These are phyloP conservation scores for Trichoderma aggressivum DNA, from an alignment of 2,329 filamentous ascomycete genomes.

Conservation along the genomic window DNA sequence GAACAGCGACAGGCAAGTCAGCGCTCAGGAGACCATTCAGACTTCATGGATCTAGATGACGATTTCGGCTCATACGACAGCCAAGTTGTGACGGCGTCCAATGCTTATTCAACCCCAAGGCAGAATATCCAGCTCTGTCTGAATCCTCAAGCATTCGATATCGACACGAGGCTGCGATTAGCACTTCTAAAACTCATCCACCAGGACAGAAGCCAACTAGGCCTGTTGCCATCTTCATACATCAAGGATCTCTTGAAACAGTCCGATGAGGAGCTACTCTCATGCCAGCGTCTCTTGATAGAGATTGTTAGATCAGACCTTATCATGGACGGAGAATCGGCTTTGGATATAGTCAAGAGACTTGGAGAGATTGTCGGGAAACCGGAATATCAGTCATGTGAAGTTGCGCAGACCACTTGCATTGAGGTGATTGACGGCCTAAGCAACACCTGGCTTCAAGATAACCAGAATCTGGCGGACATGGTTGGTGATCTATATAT, in stretches of 20 bases:
- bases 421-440: constrained; percentile 66
- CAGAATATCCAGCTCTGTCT: constrained; percentile 41
- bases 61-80: constrained; percentile 61
- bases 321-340: constrained; percentile 45
- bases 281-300: constrained; percentile 46
- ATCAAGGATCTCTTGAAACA: constrained; percentile 49
- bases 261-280: constrained; percentile 52
- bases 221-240: constrained; percentile 48
- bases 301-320: constrained; percentile 56
- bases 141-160: constrained; percentile 46
- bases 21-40: constrained; percentile 37
- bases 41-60: constrained; percentile 66
- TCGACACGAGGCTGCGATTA: constrained; percentile 46
- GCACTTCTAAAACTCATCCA: constrained; percentile 43
- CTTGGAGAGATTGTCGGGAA: constrained; percentile 51
- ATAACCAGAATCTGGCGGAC: constrained; percentile 57
- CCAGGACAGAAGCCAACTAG: constrained; percentile 44
- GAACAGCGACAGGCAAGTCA: constrained; percentile 24
- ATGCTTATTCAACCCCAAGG: constrained; percentile 43
- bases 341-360: constrained; percentile 46
- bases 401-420: constrained; percentile 65
- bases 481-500: constrained; percentile 73
- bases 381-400: constrained; percentile 67
- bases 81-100: constrained; percentile 39
- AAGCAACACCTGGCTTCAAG: constrained; percentile 59